Evolutionary conservation across 371 early-diverging fungal genomes (phyloP).

Genomic region (Funneliformis caledonium): DNA sequence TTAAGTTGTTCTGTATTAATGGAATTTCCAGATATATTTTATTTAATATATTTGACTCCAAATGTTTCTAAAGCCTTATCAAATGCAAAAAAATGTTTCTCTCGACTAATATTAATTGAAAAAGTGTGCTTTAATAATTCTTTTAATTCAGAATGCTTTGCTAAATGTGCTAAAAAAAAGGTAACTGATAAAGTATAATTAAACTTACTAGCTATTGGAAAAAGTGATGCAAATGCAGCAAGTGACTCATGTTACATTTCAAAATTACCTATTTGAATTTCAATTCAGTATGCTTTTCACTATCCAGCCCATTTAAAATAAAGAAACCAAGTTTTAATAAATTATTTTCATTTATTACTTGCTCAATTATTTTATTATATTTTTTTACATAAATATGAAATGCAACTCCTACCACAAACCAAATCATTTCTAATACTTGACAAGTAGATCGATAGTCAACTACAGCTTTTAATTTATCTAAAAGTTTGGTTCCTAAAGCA

Average conservation of each 20-base stretch:
- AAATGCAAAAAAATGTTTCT: conserved; percentile 7
- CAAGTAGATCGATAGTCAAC: too few species aligned
- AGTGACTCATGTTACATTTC: background rate
- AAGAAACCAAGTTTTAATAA: too few species aligned
- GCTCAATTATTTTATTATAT: background rate
- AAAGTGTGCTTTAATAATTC: background rate
- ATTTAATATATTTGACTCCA: conserved; percentile 15
- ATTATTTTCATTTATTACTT: conserved; percentile 1
- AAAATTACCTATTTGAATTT: background rate
- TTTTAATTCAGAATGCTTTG: background rate
- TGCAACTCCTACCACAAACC: conserved; percentile 13
- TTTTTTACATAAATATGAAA: background rate
- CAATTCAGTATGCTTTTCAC: conserved; percentile 2
- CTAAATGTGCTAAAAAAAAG: background rate
- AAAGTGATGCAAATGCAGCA: conserved; percentile 24
- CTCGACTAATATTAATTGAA: conserved; percentile 13
- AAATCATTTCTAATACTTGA: conserved; percentile 44
- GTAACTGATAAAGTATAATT: conserved; percentile 10
- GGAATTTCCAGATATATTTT: conserved; percentile 10
- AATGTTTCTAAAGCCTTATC: conserved; percentile 14
- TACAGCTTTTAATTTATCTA: conserved; percentile 41
- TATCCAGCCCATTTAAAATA: conserved; percentile 7
- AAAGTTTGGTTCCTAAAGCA: too few species aligned
- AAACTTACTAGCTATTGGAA: background rate
- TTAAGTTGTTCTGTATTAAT: conserved; percentile 5